Conservation (phyloP, 495 filamentous ascomycete genomes). For the Apiosordaria backusii region DNA sequence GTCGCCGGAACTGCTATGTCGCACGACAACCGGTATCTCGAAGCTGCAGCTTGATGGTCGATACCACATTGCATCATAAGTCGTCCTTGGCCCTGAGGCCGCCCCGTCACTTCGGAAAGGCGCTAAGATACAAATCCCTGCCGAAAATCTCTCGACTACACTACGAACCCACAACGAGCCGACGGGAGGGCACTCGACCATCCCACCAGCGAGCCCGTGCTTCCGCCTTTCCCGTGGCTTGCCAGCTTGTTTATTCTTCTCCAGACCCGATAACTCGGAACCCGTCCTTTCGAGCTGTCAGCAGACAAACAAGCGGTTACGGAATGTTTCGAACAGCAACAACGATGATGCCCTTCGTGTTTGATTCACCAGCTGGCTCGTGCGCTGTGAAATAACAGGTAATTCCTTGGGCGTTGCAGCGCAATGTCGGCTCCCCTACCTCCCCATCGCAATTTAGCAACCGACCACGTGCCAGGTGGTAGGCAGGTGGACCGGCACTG, state of each 20-base stretch:
- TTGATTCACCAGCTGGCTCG: not conserved
- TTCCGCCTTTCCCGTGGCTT: not conserved
- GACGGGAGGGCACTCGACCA: conserved; percentile 2
- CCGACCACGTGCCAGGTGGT: conserved; percentile 14
- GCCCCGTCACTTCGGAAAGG: not conserved
- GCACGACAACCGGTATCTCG: not conserved
- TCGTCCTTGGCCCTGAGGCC: conserved; percentile 6
- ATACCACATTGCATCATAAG: conserved; percentile 14
- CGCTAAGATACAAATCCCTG: conserved; percentile 12
- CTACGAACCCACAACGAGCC: not conserved
- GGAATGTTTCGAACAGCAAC: not conserved
- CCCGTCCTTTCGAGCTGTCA: not conserved
- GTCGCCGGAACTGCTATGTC: not conserved
- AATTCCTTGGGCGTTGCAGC: not conserved
- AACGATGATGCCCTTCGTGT: not conserved
- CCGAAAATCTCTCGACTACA: conserved; percentile 4
- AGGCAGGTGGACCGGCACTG: conserved; percentile 3
- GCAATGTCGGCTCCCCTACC: conserved; percentile 5
- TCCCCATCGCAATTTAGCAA: conserved; percentile 12
- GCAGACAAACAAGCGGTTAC: not conserved
- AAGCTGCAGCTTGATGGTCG: not conserved
- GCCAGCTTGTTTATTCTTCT: not conserved
- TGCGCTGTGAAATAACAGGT: not conserved
- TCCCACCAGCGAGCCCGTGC: conserved; percentile 2
- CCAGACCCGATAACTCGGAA: not conserved